Evolutionary conservation across 495 filamentous ascomycete genomes (phyloP).

Genomic region (Tuber melanosporum): DNA sequence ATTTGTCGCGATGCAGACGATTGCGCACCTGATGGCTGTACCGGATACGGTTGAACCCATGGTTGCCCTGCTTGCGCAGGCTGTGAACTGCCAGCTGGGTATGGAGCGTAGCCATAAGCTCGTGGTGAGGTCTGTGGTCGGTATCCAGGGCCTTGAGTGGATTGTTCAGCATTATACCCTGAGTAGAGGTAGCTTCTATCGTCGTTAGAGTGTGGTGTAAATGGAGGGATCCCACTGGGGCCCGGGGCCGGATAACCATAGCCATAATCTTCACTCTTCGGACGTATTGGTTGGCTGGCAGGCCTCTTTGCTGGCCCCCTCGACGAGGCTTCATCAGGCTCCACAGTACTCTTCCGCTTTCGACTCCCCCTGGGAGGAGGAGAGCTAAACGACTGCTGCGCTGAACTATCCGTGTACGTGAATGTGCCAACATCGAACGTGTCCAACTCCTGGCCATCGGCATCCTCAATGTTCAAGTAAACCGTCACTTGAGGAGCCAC

Average conservation of each 20-base stretch:
- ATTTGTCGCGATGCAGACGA: constrained; percentile 44
- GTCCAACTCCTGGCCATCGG: constrained; percentile 55
- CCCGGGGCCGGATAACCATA: constrained; percentile 41
- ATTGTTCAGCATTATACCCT: constrained; percentile 43
- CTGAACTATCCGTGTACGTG: constrained; percentile 56
- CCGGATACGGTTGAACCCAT: constrained; percentile 49
- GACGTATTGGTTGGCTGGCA: constrained; percentile 41
- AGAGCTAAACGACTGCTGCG: constrained; percentile 21
- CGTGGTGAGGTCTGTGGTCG: constrained; percentile 46
- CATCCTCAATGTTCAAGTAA: constrained; percentile 62
- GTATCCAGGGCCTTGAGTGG: constrained; percentile 40
- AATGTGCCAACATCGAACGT: constrained; percentile 69
- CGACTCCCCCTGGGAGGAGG: constrained; percentile 26
- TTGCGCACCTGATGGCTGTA: constrained; percentile 47
- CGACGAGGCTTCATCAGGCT: constrained; percentile 36
- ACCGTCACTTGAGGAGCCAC: constrained; percentile 64
- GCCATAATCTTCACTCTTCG: constrained; percentile 44
- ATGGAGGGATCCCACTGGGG: constrained; percentile 41
- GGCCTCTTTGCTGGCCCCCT: constrained; percentile 42
- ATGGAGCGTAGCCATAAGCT: constrained; percentile 41
- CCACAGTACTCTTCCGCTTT: constrained; percentile 35
- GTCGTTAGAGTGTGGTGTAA: constrained; percentile 39
- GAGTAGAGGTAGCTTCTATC: constrained; percentile 38
- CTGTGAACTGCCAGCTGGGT: constrained; percentile 30
- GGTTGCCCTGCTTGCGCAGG: constrained; percentile 41